A percentile compares a stretch with the other conserved stretches of the same genome.
Evolutionary conservation across 768 basidiomycete species (phyloP).

Genomic region (Boletus rex-veris): DNA sequence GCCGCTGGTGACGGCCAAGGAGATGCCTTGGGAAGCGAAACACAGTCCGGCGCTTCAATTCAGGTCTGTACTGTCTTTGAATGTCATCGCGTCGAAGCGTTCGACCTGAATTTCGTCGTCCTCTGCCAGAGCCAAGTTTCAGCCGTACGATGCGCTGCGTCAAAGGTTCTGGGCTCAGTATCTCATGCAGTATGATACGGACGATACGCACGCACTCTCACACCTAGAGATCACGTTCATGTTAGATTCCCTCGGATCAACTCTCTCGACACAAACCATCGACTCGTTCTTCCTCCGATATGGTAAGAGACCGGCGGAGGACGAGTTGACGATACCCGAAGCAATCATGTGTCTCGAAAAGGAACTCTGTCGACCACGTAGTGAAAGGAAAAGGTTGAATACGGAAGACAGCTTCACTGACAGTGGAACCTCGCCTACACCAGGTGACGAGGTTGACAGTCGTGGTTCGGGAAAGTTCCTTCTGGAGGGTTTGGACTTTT

Average conservation of each 20-base stretch:
- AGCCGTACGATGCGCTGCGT: slow-evolving; percentile 88
- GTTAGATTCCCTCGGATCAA: slow-evolving; percentile 96
- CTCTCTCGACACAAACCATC: slow-evolving; percentile 75
- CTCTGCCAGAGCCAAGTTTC: slow-evolving; percentile 76
- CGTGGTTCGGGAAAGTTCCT: slow-evolving; percentile 36
- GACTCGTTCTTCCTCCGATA: slow-evolving; percentile 75
- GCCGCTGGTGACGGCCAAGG: slow-evolving; percentile 56
- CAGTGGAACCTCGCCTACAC: slow-evolving; percentile 53
- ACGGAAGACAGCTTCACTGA: slow-evolving; percentile 41
- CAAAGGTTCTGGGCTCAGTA: slow-evolving; percentile 91
- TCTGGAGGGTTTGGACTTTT: slow-evolving; percentile 60
- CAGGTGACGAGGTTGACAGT: slow-evolving; percentile 36
- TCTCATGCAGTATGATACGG: slow-evolving; percentile 85
- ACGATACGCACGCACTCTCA: slow-evolving; percentile 71
- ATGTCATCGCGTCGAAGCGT: neutral
- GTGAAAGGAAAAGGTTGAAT: slow-evolving; percentile 68
- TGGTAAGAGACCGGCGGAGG: slow-evolving; percentile 59
- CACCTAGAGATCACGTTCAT: slow-evolving; percentile 88
- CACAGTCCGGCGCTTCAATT: slow-evolving; percentile 68
- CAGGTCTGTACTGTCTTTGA: slow-evolving; percentile 38
- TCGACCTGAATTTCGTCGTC: slow-evolving; percentile 4
- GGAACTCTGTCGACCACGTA: slow-evolving; percentile 69
- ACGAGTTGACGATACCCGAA: slow-evolving; percentile 76
- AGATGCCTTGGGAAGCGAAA: slow-evolving; percentile 67
- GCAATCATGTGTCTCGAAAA: slow-evolving; percentile 81